Base-by-base conservation (phyloP, 2,329 filamentous ascomycete genomes). In the Plectosphaerella cucumerina region DNA sequence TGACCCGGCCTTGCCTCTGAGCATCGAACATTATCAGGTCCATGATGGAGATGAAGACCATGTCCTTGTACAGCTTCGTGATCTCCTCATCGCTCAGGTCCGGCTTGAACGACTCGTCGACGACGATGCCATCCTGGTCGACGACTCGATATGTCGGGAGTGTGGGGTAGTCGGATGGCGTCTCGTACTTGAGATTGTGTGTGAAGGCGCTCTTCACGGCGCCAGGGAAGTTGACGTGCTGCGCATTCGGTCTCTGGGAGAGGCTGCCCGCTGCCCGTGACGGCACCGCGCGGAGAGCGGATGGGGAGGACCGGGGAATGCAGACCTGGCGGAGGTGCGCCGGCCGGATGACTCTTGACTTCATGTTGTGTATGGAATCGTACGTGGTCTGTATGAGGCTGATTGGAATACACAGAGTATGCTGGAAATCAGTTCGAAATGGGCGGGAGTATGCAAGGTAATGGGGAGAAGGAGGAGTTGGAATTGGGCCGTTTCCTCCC, bases 1-100 rank as follows among this genome's bases (percentile, higher is more conserved):
- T 92, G 50, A 96, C 72, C 18, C 90, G 84, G n/a, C 92, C 92
- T 70, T 99, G 94, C 44, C 94, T 80, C 70, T 99, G 94, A 1
- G 94, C 92, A 63, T 99, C 94, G 64, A 96, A 97, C 92, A 97
- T 97, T 66, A 97, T 89, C 50, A 96, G 70, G 65, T 99, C 94
- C 90, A 99, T 94, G 59, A 97, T 88, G 50, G 87, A 84, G 10
- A 86, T 74, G 34, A 76, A 79, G 10, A 87, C 62, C 85, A 88
- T 87, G 60, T 85, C 81, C 53, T 72, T 77, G 67, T 86, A 86
- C 48, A 85, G 69, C 63, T 82, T 79, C 50, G 82, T 62, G 12
- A 84, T 72, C 56, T 78, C 71, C 47, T 79, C 76, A 48, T 94
- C 84, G 39, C 78, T 76, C 2, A 94, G 81, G 62, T 92, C 85